Evolutionary conservation across 306 rosid species (phyloP).

Genomic region (Quercus cerris): DNA sequence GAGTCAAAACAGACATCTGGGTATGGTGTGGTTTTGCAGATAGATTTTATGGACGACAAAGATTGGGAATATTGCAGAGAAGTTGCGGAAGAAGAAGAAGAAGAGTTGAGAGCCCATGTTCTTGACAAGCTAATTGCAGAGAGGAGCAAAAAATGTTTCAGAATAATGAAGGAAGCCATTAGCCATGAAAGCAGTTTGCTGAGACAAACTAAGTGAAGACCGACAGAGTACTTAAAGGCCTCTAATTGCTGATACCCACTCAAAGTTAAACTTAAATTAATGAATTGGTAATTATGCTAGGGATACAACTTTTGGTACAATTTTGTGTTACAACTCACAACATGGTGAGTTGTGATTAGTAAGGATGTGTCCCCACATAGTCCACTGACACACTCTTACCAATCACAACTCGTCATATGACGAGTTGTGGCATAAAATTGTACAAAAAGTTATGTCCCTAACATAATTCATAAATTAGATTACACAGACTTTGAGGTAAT

Average conservation of each 20-base stretch:
- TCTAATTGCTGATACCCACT: not conserved
- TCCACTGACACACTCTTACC: no score
- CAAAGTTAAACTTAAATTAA: not conserved
- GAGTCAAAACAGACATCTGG: slow-evolving; percentile 58
- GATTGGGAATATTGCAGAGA: slow-evolving; percentile 16
- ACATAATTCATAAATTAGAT: not conserved
- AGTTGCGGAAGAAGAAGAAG: slow-evolving; percentile 30
- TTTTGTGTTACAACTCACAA: no score
- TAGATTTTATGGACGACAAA: slow-evolving; percentile 41
- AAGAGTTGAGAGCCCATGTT: slow-evolving; percentile 12
- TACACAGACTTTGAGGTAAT: not conserved
- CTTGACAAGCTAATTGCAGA: slow-evolving; percentile 18
- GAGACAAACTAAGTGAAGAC: not conserved
- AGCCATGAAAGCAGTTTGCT: not conserved
- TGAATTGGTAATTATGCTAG: no score
- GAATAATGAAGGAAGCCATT: slow-evolving; percentile 46
- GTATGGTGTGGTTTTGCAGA: slow-evolving; percentile 54
- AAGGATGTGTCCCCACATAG: no score
- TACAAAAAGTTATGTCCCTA: no score
- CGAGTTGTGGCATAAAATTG: no score
- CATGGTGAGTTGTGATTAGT: no score
- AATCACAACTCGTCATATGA: no score
- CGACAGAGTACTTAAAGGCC: not conserved
- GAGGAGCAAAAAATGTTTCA: slow-evolving; percentile 37
- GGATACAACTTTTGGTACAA: no score